A percentile compares a stretch with the other conserved stretches of the same genome.
phyloP scores from a whole-genome alignment of 805 yeast genomes.

The Candida xiaguanensis region DNA sequence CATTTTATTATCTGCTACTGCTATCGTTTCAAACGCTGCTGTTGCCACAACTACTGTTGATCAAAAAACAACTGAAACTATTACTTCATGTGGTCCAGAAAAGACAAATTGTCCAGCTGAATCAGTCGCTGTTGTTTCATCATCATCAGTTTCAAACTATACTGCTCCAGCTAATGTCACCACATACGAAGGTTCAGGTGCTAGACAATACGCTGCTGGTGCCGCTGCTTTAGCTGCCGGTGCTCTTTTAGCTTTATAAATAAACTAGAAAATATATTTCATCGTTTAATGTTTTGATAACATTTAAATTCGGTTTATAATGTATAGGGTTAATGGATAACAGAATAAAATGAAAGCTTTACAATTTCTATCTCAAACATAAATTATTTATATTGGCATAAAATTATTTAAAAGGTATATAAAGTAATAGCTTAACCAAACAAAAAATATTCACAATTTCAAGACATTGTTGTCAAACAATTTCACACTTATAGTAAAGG shows the following conservation, averaged over 20 bases:
- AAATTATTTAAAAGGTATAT: neutral
- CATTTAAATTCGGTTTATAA: conserved; percentile 2
- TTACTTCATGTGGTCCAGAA: conserved; percentile 47
- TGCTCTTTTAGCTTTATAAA: conserved; percentile 60
- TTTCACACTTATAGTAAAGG: neutral
- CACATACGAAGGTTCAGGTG: conserved; percentile 37
- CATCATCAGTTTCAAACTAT: conserved; percentile 13
- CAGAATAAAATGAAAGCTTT: too few relatives aligned
- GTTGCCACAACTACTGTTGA: conserved; percentile 30
- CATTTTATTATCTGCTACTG: conserved; percentile 34
- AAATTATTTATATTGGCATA: conserved; percentile 1
- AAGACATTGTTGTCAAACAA: neutral
- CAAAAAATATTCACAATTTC: neutral
- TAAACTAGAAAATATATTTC: neutral
- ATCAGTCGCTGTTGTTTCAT: conserved; percentile 8
- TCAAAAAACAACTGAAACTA: conserved; percentile 28
- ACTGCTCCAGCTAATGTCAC: conserved; percentile 29
- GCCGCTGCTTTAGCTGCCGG: conserved; percentile 47
- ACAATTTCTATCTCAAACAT: neutral
- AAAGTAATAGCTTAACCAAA: neutral
- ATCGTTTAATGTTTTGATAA: conserved; percentile 1
- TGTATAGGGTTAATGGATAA: neutral
- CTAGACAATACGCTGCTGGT: conserved; percentile 37
- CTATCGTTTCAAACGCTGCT: conserved; percentile 25
- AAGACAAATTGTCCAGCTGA: conserved; percentile 39